A percentile compares a stretch with the other conserved stretches of the same genome.
Evolutionary conservation across 371 early-diverging fungal species (phyloP).

Genomic region (Rhizopus sp.): DNA sequence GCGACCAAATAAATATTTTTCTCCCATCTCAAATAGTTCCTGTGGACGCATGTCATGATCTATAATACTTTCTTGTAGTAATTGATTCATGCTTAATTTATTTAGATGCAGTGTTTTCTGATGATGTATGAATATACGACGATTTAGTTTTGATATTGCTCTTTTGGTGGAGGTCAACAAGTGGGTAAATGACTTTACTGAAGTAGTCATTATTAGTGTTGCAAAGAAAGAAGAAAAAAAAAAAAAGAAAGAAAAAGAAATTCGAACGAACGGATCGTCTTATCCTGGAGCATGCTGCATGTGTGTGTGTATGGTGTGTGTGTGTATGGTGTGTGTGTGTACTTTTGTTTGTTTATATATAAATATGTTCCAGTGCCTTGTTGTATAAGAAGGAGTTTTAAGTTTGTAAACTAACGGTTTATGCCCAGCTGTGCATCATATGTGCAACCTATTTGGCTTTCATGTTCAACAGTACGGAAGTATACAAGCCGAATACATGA

Average conservation of each 20-base stretch:
- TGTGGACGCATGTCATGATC: neutral
- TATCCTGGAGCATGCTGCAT: neutral
- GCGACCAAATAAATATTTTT: slow-evolving; percentile 62
- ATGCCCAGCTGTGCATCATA: neutral
- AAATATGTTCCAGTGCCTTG: no score
- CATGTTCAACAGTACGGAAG: slow-evolving; percentile 5
- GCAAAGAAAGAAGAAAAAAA: neutral
- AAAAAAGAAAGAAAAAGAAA: neutral
- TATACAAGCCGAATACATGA: neutral
- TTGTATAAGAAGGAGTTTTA: neutral
- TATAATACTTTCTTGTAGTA: neutral
- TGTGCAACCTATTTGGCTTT: neutral
- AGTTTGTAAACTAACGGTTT: neutral
- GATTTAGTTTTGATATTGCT: neutral
- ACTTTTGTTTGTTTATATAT: no score
- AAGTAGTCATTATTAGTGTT: neutral
- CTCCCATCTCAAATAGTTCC: slow-evolving; percentile 42
- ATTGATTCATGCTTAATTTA: slow-evolving; percentile 2
- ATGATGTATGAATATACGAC: slow-evolving; percentile 1
- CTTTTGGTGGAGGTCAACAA: neutral
- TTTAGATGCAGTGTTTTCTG: neutral
- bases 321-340: no score
- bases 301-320: no score
- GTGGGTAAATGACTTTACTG: neutral
- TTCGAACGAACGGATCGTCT: neutral